A percentile compares a stretch with the other conserved stretches of the same genome.
phyloP scores from a whole-genome alignment of 306 rosid species.

The Vigna angularis region DNA sequence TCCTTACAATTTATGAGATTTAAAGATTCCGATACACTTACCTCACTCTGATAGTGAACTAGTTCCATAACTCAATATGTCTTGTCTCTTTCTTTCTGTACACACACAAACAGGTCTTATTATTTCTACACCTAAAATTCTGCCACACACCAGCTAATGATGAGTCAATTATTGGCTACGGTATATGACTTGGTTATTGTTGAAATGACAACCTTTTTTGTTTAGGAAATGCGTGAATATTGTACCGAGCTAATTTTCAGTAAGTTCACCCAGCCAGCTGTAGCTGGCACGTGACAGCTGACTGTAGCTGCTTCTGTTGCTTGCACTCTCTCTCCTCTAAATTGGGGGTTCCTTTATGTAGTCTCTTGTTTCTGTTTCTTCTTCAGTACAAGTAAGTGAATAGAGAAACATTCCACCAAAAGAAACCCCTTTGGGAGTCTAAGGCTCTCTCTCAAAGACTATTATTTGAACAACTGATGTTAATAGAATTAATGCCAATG shows the following conservation, averaged over 20 bases:
- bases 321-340: not conserved
- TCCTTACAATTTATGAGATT: not conserved
- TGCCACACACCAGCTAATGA: not conserved
- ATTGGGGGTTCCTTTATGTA: not conserved
- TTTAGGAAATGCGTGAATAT: not conserved
- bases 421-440: not conserved
- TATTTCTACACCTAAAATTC: slow-evolving; percentile 6
- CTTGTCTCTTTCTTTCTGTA: not conserved
- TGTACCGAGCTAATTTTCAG: too few species aligned
- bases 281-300: too few species aligned
- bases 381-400: not conserved
- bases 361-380: not conserved
- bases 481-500: not conserved
- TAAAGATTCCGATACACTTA: slow-evolving; percentile 9
- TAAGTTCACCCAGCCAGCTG: too few species aligned
- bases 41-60: not conserved
- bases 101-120: not conserved
- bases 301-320: too few species aligned
- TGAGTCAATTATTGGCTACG: not conserved
- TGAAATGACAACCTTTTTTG: not conserved
- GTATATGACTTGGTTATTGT: too few species aligned
- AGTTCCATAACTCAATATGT: slow-evolving; percentile 1
- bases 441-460: not conserved
- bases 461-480: not conserved
- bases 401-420: not conserved